phyloP scores from a whole-genome alignment of 805 yeast species.

The Yarrowia yakushimensis region DNA sequence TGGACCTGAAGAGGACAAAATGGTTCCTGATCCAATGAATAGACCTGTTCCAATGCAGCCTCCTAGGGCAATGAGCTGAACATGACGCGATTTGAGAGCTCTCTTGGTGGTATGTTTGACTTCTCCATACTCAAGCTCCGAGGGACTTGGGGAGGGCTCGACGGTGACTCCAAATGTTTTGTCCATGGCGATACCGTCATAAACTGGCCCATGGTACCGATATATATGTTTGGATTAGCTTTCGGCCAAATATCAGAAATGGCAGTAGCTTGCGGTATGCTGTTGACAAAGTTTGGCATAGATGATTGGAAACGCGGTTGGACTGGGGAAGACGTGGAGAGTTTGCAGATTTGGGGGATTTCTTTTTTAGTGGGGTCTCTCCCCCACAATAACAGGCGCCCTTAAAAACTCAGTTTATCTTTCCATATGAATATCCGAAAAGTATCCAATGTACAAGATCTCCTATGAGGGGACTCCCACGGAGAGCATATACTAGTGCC shows the following conservation, averaged over 20 bases:
- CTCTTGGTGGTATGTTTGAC: slow-evolving; percentile 28
- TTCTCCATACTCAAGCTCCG: not conserved
- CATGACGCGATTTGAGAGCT: slow-evolving; percentile 54
- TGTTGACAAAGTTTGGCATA: not conserved
- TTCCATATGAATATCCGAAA: not conserved
- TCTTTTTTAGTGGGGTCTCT: not conserved
- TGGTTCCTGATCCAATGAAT: slow-evolving; percentile 68
- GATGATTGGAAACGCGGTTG: not conserved
- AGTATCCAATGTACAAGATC: too few species aligned
- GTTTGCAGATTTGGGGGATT: too few species aligned
- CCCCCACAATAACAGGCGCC: not conserved
- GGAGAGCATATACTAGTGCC: not conserved
- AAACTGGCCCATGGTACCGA: not conserved
- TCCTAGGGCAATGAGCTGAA: slow-evolving; percentile 72
- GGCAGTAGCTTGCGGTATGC: slow-evolving; percentile 11
- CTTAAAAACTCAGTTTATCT: too few species aligned
- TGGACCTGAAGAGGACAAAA: slow-evolving; percentile 66
- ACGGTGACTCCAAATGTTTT: not conserved
- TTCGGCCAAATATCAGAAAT: slow-evolving; percentile 1
- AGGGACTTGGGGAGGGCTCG: slow-evolving; percentile 2
- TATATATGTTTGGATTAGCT: not conserved
- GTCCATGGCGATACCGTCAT: slow-evolving; percentile 1
- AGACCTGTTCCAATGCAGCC: slow-evolving; percentile 78
- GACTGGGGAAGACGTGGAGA: not conserved
- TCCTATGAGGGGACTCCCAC: too few species aligned